Evolutionary conservation across 2,329 filamentous ascomycete species (phyloP).

Genomic region (Aspergillus bombycis): DNA sequence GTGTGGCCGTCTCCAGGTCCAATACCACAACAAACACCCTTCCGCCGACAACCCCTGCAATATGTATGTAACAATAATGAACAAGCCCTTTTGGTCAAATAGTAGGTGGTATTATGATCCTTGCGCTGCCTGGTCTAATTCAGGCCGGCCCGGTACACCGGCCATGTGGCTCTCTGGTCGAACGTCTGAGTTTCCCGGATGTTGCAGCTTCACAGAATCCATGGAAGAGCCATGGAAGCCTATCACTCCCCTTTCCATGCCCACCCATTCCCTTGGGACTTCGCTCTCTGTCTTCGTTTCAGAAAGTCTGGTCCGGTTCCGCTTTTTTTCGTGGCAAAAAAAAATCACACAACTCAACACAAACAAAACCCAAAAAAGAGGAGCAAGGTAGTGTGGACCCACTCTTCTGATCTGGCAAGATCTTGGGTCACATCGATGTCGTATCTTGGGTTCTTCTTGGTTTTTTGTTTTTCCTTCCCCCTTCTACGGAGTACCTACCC

Average conservation of each 20-base stretch:
- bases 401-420: not conserved
- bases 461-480: not conserved
- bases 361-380: not conserved
- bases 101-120: not conserved
- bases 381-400: not conserved
- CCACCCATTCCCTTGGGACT: not conserved
- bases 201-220: not conserved
- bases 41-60: not conserved
- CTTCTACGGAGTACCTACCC: too few species aligned
- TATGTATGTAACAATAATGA: not conserved
- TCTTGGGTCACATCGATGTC: slow-evolving; percentile 4
- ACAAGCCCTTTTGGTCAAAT: not conserved
- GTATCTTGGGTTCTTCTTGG: not conserved
- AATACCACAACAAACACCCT: not conserved
- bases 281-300: not conserved
- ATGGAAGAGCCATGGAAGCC: not conserved
- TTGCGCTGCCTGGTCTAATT: not conserved
- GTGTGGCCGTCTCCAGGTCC: not conserved
- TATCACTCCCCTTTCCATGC: not conserved
- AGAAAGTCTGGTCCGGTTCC: not conserved
- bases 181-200: not conserved
- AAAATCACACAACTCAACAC: not conserved
- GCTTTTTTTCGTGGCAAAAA: not conserved
- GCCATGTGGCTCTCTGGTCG: not conserved
- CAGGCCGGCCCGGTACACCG: not conserved